Evolutionary conservation across 495 filamentous ascomycete species (phyloP), one percentile per base, ranked within the genome.

Genomic region (Daldinia grandis): DNA sequence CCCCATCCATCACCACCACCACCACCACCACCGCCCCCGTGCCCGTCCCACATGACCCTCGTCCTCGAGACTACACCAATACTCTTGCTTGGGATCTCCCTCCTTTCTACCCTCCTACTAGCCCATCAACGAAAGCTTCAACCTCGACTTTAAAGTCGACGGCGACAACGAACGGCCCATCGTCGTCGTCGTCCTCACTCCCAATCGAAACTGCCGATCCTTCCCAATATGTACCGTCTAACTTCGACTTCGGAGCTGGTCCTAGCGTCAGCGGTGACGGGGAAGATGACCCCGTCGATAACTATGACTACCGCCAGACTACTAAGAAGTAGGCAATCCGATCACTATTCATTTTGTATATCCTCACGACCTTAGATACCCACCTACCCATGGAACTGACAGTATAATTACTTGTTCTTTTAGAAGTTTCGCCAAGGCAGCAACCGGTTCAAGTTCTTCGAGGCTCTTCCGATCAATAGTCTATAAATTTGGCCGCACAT

Each of bases 391-490:
- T 19, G 42, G 24, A 24, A 24, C 42, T 47, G 24, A 47, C 19
- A 5, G 19, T 47, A 24, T 9, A 24, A 21, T 24, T 24, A 21
- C 21, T 24, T 47, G 42, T 2, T 33, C 28, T 33, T 54, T 14
- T 19, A 72, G 69, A 40, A 59, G 38, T 40, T 72, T 64, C 28
- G 60, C 69, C 28, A 72, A 63, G 64, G 35, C 64, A 3, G 24
- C 64, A 21, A 27, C 42, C 33, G 44, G 68, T 27, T 72, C 69
- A 40, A 72, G 64, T 40, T 72, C 69, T 53, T 72, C 69, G 37
- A 67, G 69, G 54, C 67, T 72, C 60, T 72, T 72, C 27, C 69
- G 69, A 37, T 72, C 69, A 9, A 64, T 72, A 67, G 69, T 72
- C 14, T 68, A 72, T 60, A 72, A 68, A 60, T 72, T 72, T 59